Conservation (phyloP, 225 moss, liverwort and hornwort genomes). For the Pseudisothecium myosuroides region DNA sequence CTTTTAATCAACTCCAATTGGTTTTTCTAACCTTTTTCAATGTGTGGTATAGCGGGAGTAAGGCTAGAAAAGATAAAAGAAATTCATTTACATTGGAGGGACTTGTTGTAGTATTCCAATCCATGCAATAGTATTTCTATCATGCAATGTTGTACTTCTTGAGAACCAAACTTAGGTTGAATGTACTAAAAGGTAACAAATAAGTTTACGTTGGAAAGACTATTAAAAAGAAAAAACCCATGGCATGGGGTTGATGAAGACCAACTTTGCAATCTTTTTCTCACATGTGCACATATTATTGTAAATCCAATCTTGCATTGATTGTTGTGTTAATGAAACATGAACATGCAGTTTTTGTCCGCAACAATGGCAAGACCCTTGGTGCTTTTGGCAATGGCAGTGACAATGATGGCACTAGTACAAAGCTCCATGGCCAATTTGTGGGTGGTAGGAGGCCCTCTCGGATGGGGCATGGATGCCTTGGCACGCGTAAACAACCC, state of each 20-base stretch:
- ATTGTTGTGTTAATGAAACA: not conserved
- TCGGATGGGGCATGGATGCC: not conserved
- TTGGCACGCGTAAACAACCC: not conserved
- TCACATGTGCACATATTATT: no score
- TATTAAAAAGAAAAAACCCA: not conserved
- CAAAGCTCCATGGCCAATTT: not conserved
- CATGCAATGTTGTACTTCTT: not conserved
- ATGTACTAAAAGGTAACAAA: not conserved
- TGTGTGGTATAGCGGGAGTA: accelerated
- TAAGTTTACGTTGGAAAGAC: not conserved
- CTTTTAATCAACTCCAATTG: not conserved
- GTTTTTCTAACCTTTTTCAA: not conserved
- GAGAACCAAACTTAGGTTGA: no score
- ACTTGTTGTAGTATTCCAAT: not conserved
- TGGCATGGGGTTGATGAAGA: no score
- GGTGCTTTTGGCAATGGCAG: not conserved
- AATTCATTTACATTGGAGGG: not conserved
- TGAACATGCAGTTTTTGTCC: not conserved
- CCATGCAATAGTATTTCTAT: not conserved
- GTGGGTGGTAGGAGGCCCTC: not conserved
- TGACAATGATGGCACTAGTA: not conserved
- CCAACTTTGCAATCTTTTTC: not conserved
- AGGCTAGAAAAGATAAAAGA: no score
- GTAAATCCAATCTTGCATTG: not conserved
- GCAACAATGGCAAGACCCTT: not conserved